Base-by-base conservation (phyloP, 2,329 filamentous ascomycete genomes). In the Xylaria sp. region DNA sequence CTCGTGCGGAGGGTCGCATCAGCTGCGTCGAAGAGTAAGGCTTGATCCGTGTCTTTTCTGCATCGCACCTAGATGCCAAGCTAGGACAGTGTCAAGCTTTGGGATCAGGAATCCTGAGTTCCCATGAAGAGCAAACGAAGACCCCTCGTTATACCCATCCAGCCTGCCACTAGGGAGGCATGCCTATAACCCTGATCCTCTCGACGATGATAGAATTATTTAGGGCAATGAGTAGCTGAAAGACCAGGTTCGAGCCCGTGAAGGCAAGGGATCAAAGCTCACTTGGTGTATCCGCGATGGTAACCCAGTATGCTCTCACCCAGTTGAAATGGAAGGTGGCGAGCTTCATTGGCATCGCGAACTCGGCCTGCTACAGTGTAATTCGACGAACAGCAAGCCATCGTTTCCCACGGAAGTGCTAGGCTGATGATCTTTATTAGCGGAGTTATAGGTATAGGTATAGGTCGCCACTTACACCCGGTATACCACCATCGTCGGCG, bases 401-500 rank as follows among this genome's bases (percentile, higher is more conserved):
- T n/a, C 61, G 39, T 13, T 48, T 50, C 25, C 46, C 51, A 48
- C 20, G 25, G 9, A 23, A 41, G 4, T 2, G 18, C 34, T 23
- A 52, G 55, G 56, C 20, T n/a, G 7, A 34, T 37, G 46, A 13
- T 39, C 65, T 37, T 52, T 67, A 67, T 41, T 20, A 58, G 65
- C 52, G 37, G 44, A 57, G 18, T 7, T 67, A 67, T 63, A 63
- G 57, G 52, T 37, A 52, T 56, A 41, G 51, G 51, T 13, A 63
- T 52, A 46, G 28, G 15, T 46, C 20, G 15, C 46, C 25, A 23
- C 28, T 37, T 18, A 34, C 20, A 20, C n/a, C 32, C 63, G 57
- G 63, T 52, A 57, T 66, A 58, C 63, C 58, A 69, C 66, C 66
- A 66, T 59, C 57, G 5, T 64, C 66, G 63, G 66, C 44, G n/a